Evolutionary conservation across 2,329 filamentous ascomycete species (phyloP), one percentile per base, ranked within the genome.

Genomic region (Macrophomina phaseolina): DNA sequence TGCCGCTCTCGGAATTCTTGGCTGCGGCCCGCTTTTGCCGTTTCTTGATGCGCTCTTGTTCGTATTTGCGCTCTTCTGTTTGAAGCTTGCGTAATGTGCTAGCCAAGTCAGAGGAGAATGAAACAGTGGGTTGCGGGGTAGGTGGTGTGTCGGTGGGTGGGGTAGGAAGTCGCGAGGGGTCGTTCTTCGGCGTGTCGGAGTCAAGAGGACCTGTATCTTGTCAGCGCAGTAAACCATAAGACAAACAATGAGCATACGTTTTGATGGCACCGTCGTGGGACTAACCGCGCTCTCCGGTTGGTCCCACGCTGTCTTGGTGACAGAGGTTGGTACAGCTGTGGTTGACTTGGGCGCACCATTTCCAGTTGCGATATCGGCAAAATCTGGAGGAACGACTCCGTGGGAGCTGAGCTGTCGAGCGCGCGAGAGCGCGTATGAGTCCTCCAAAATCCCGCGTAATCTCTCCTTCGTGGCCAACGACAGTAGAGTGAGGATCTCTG

Each of bases 381-480:
- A 95, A 65, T 94, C 91, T 9, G 87, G 83, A 2, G 93, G 91
- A 5, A 97, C 83, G 38, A 89, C 82, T 1, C 94, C 94, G 76
- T 97, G 91, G 1, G 93, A 92, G 23, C 90, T 91, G 68, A 86
- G 88, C 74, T 92, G 90, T 64, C 94, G 88, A 67, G 87, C 91
- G 67, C 85, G 84, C 3, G 92, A 87, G 53, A 97, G 80, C 9
- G 85, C 85, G 65, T 89, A 87, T 11, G 92, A 89, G 72, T 97
- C 93, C 73, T 94, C 91, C 3, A 97, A 75, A 36, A 97, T 80
- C 12, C 89, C 87, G 64, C 91, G 86, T 45, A 97, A 72, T 34
- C 93, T 87, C 71, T 96, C 91, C 75, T 94, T 92, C 9, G 92
- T 89, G 18, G 92, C 91, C 66, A 97, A 85, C 5, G 93, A 95